Conservation (phyloP, 2,329 filamentous ascomycete species). For the Trichoderma pleuroti region DNA sequence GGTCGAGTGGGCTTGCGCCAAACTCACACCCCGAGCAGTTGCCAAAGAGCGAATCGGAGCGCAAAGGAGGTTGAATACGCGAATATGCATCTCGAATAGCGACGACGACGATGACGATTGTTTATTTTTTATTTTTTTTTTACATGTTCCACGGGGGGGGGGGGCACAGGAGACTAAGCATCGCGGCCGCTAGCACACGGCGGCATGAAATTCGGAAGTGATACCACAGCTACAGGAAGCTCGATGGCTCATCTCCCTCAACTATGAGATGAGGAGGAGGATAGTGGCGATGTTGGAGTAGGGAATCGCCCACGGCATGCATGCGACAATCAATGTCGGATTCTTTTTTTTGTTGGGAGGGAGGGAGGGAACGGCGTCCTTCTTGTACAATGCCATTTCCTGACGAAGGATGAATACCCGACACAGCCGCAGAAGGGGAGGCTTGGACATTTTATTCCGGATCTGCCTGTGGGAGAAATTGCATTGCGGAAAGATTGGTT, state of each 20-base stretch:
- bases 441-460: slow-evolving; percentile 21
- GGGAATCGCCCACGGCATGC: neutral
- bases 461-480: slow-evolving; percentile 13
- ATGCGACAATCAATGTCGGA: neutral
- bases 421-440: neutral
- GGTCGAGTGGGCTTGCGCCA: slow-evolving; percentile 32
- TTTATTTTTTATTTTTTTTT: neutral
- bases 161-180: neutral
- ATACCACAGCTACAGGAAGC: neutral
- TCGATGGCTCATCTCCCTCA: neutral
- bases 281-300: slow-evolving; percentile 17
- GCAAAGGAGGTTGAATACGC: slow-evolving; percentile 57
- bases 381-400: neutral
- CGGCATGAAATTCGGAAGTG: neutral
- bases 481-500: neutral
- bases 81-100: neutral
- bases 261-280: neutral
- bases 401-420: neutral
- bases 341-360: neutral
- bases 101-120: slow-evolving; percentile 2
- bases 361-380: neutral
- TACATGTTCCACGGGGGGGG: neutral
- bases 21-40: slow-evolving; percentile 47
- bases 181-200: neutral
- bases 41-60: slow-evolving; percentile 57